Evolutionary conservation across 306 rosid genomes (phyloP).

Genomic region (Pyrus pyrifolia): DNA sequence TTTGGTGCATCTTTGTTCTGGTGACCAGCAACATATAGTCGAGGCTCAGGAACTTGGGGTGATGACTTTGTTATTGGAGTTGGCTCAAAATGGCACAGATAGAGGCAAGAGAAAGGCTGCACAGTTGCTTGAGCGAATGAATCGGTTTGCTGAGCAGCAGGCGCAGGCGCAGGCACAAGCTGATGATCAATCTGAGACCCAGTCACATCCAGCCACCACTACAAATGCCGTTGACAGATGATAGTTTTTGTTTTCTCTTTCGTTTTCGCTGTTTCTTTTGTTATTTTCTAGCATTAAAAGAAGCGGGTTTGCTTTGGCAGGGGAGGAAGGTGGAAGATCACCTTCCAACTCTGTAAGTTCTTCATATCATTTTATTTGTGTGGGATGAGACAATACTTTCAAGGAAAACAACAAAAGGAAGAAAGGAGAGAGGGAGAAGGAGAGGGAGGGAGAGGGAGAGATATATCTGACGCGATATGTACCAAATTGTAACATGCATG

Average conservation of each 20-base stretch:
- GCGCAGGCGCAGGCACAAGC: constrained; percentile 38
- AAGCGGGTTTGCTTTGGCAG: constrained; percentile 33
- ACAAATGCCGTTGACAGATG: constrained; percentile 35
- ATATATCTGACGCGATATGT: constrained; percentile 29
- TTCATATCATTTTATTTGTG: constrained; percentile 59
- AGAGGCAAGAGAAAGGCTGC: constrained; percentile 94
- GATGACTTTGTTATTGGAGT: constrained; percentile 53
- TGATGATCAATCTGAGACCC: constrained; percentile 41
- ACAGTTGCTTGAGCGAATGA: constrained; percentile 76
- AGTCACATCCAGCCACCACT: constrained; percentile 29
- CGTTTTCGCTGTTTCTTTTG: constrained; percentile 30
- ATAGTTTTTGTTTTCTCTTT: constrained; percentile 21
- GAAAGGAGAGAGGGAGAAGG: not conserved
- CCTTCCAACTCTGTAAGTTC: constrained; percentile 53
- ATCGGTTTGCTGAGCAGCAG: constrained; percentile 61
- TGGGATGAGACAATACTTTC: constrained; percentile 29
- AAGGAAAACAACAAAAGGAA: not conserved
- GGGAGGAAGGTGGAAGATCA: constrained; percentile 87
- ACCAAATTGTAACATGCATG: constrained; percentile 38
- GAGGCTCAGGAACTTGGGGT: constrained; percentile 73
- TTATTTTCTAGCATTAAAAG: constrained; percentile 39
- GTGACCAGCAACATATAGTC: constrained; percentile 64
- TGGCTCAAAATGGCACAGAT: constrained; percentile 85
- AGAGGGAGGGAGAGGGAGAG: constrained; percentile 11
- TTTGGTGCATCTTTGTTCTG: constrained; percentile 78